A percentile compares a stretch with the other conserved stretches of the same genome.
phyloP scores from a whole-genome alignment of 2,329 filamentous ascomycete genomes.

The Botrytis deweyae region DNA sequence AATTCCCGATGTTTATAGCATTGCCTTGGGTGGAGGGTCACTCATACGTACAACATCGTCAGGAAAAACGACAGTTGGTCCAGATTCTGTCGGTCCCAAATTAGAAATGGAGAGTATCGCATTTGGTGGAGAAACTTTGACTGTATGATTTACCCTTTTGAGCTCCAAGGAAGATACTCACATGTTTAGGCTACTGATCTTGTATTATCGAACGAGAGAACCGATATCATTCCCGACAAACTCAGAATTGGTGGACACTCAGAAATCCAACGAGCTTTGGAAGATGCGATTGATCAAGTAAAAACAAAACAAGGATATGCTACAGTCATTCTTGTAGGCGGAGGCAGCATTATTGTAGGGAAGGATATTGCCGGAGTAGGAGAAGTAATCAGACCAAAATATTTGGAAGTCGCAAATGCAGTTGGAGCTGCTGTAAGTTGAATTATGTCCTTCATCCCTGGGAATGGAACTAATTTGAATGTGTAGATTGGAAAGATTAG shows the following conservation, averaged over 20 bases:
- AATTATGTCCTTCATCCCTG: not conserved
- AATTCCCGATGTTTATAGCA: conserved; percentile 55
- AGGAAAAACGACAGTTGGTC: conserved; percentile 54
- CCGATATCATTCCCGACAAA: conserved; percentile 22
- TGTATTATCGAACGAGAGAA: conserved; percentile 20
- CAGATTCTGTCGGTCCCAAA: conserved; percentile 55
- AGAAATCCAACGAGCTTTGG: conserved; percentile 46
- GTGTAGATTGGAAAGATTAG: conserved; percentile 37
- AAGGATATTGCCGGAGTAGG: conserved; percentile 50
- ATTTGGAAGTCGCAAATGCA: conserved; percentile 57
- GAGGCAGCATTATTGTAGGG: conserved; percentile 52
- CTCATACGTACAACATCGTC: conserved; percentile 41
- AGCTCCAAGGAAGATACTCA: conserved; percentile 37
- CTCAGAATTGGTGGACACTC: conserved; percentile 26
- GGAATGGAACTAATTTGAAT: not conserved
- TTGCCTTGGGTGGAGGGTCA: conserved; percentile 57
- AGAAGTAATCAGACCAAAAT: conserved; percentile 51
- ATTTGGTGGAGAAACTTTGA: conserved; percentile 55
- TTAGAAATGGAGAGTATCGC: conserved; percentile 49
- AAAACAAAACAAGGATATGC: conserved; percentile 55
- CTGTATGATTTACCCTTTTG: conserved; percentile 46
- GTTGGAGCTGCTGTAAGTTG: conserved; percentile 56
- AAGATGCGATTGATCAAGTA: conserved; percentile 54
- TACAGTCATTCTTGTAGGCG: conserved; percentile 56
- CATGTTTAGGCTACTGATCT: conserved; percentile 39